Percentiles rank a stretch among this genome's conserved stretches.
phyloP scores from a whole-genome alignment of 176 grass and related monocot genomes.

The Chrysopogon serrulatus region DNA sequence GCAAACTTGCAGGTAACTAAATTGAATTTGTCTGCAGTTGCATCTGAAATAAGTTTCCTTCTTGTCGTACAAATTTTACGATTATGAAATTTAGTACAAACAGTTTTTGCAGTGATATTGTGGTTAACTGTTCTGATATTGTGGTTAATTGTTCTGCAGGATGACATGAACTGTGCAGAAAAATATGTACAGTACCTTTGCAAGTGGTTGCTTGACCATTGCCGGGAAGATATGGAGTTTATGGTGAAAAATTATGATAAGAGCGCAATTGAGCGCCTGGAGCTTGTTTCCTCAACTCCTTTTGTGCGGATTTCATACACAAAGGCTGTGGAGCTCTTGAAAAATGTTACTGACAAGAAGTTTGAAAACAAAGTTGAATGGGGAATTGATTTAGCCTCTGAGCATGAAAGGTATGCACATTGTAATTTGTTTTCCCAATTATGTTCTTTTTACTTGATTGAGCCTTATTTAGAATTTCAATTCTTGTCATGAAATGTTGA shows the following conservation, averaged over 20 bases:
- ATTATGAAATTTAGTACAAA: not conserved
- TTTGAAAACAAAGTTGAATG: conserved; percentile 93
- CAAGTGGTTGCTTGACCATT: conserved; percentile 86
- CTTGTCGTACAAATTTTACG: not conserved
- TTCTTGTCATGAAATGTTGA: not conserved
- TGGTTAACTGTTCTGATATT: not conserved
- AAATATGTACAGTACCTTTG: conserved; percentile 86
- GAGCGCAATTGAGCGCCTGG: conserved; percentile 67
- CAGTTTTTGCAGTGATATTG: not conserved
- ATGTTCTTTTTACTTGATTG: not conserved
- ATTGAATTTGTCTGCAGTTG: not conserved
- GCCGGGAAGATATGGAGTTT: conserved; percentile 89
- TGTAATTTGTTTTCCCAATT: not conserved
- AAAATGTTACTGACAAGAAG: conserved; percentile 63
- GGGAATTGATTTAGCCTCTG: conserved; percentile 97
- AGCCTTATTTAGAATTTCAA: not conserved
- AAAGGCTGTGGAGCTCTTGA: conserved; percentile 72
- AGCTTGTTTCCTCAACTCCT: conserved; percentile 74
- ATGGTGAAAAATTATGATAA: conserved; percentile 88
- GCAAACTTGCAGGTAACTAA: conserved; percentile 77
- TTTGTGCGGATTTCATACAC: conserved; percentile 83
- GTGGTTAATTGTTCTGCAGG: conserved; percentile 32
- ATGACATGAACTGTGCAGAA: conserved; percentile 95
- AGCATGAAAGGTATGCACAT: conserved; percentile 76
- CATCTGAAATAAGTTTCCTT: not conserved